Base-by-base conservation (phyloP, 2,329 filamentous ascomycete genomes). In the Ophiostoma piceae region DNA sequence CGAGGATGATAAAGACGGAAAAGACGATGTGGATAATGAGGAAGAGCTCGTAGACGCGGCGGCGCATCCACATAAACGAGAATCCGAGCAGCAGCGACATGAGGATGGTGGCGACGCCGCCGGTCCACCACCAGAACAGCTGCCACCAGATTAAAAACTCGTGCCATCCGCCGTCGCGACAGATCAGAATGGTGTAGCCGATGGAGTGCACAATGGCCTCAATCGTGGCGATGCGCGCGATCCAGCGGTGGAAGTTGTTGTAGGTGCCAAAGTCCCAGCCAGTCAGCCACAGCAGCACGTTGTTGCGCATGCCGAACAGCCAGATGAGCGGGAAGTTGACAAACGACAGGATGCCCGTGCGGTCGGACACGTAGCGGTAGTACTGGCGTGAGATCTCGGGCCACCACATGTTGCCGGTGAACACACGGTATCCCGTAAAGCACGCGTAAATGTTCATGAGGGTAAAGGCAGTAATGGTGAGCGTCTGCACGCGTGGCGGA, bases 201-300 rank as follows among this genome's bases (percentile, higher is more conserved):
- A 89, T 71, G 0, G 87, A 88, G 74, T 92, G 89, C 0, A 88
- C 75, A 1, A 90, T 80, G 1, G 86, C 88, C 72, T 90, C 83
- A 0, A 87, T 68, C 0, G 87, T 88, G 9, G 87, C 82, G 1
- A 90, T 81, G 26, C 88, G 81, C 0, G 89, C 88, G 5, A 89
- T 81, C 81, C 87, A 88, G 0, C 89, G 84, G 76, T 91, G 89
- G 68, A 90, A 90, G 39, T 86, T 82, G 73, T 87, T 90, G 74
- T 87, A 91, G 0, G 86, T 88, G 1, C 83, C 82, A 75, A 88
- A 90, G 14, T 85, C 86, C 88, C 88, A 91, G 0, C 88, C 88
- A 0, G 89, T 91, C 0, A 87, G 75, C 86, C 86, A 89, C 68
- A 90, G 79, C 16, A 90, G 81, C 0, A 88, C 75, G 67, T 91